Conservation (phyloP, 2,329 filamentous ascomycete genomes). For the Aspergillus chevalieri region DNA sequence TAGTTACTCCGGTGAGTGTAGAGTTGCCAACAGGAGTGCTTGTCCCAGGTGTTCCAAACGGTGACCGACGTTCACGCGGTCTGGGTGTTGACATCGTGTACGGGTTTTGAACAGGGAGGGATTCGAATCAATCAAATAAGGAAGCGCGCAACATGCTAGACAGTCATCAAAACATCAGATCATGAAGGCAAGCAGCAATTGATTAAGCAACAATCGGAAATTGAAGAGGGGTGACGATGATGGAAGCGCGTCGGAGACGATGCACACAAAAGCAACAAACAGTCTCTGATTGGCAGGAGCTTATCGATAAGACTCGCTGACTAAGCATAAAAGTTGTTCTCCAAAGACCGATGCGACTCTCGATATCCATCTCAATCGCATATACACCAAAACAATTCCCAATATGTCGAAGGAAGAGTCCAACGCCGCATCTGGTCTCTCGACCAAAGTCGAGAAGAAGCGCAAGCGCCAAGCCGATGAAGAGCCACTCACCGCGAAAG, state of each 20-base stretch:
- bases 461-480: slow-evolving; percentile 33
- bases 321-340: slow-evolving; percentile 15
- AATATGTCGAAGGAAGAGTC: slow-evolving; percentile 14
- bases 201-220: too few relatives aligned
- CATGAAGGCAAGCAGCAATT: too few relatives aligned
- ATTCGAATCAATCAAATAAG: slow-evolving; percentile 13
- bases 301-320: slow-evolving; percentile 32
- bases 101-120: slow-evolving; percentile 6
- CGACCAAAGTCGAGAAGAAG: slow-evolving; percentile 34
- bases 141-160: too few relatives aligned
- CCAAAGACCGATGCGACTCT: neutral
- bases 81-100: slow-evolving; percentile 25
- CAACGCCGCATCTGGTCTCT: slow-evolving; percentile 19
- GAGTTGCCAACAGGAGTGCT: slow-evolving; percentile 24
- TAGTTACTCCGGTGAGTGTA: slow-evolving; percentile 14
- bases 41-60: slow-evolving; percentile 15
- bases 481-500: slow-evolving; percentile 16
- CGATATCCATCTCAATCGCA: neutral
- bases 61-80: slow-evolving; percentile 21
- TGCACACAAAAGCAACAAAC: slow-evolving; percentile 1
- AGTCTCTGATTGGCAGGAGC: slow-evolving; percentile 12
- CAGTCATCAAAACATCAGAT: too few relatives aligned
- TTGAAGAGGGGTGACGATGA: neutral
- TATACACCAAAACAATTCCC: slow-evolving; percentile 1
- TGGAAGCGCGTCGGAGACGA: neutral